Evolutionary conservation across 441 rosid genomes (phyloP).

Genomic region (Populus hybrid): DNA sequence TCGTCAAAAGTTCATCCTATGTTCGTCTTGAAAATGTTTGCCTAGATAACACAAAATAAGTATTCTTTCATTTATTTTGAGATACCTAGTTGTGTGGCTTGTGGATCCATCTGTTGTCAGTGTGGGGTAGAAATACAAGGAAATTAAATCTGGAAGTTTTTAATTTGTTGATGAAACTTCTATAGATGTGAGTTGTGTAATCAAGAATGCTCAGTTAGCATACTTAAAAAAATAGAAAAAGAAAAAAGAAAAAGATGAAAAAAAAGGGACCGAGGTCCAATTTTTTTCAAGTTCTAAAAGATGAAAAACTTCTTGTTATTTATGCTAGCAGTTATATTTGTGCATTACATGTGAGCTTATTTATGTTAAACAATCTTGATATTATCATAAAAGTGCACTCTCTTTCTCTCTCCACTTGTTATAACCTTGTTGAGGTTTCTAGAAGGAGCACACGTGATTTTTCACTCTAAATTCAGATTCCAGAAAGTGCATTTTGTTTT

Average conservation of each 20-base stretch:
- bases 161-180: neutral
- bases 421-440: neutral
- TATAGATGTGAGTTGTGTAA: neutral
- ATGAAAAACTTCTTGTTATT: neutral
- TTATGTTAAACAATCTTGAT: neutral
- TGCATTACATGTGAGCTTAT: neutral
- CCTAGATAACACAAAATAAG: neutral
- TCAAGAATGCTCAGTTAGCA: neutral
- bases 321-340: neutral
- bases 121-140: neutral
- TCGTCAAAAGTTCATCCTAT: neutral
- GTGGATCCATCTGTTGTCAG: neutral
- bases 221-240: neutral
- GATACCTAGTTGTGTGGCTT: neutral
- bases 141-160: too few species aligned
- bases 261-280: neutral
- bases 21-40: neutral
- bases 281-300: neutral
- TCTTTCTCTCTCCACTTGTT: neutral
- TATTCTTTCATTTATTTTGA: neutral
- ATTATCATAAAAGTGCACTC: neutral
- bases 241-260: too few species aligned
- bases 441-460: neutral
- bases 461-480: neutral
- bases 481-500: neutral